phyloP scores from a whole-genome alignment of 805 yeast species.

The Henningerozyma blattae region DNA sequence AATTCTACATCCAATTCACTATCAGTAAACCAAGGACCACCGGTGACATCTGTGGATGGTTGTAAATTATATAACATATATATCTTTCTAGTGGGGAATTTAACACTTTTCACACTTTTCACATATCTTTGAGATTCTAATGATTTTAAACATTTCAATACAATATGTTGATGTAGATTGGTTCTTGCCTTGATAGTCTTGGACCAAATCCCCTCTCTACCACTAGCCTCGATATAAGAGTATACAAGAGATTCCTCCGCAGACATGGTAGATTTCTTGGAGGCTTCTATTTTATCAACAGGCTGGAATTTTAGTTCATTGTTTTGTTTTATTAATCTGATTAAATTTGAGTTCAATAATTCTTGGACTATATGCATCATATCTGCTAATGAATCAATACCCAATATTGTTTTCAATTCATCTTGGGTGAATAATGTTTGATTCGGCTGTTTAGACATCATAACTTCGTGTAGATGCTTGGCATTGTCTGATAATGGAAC shows the following conservation, averaged over 20 bases:
- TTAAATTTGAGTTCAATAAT: constrained; percentile 42
- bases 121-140: constrained; percentile 73
- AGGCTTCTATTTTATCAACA: constrained; percentile 61
- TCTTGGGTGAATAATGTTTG: constrained; percentile 37
- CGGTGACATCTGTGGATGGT: constrained; percentile 92
- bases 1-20: constrained; percentile 90
- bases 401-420: constrained; percentile 46
- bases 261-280: constrained; percentile 61
- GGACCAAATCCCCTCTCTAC: constrained; percentile 94
- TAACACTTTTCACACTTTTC: constrained; percentile 83
- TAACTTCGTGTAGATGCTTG: too few relatives aligned
- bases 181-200: constrained; percentile 82
- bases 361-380: constrained; percentile 40
- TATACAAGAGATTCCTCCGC: constrained; percentile 87
- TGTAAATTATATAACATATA: constrained; percentile 90
- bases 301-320: constrained; percentile 66
- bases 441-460: too few relatives aligned
- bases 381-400: constrained; percentile 31
- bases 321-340: constrained; percentile 58
- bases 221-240: constrained; percentile 82
- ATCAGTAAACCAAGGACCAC: constrained; percentile 99
- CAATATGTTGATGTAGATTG: constrained; percentile 85
- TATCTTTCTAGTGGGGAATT: constrained; percentile 86
- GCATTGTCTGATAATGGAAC: too few relatives aligned
- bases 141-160: constrained; percentile 65